Evolutionary conservation across 305 asterid genomes (phyloP).

Genomic region (Fraxinus greggii): DNA sequence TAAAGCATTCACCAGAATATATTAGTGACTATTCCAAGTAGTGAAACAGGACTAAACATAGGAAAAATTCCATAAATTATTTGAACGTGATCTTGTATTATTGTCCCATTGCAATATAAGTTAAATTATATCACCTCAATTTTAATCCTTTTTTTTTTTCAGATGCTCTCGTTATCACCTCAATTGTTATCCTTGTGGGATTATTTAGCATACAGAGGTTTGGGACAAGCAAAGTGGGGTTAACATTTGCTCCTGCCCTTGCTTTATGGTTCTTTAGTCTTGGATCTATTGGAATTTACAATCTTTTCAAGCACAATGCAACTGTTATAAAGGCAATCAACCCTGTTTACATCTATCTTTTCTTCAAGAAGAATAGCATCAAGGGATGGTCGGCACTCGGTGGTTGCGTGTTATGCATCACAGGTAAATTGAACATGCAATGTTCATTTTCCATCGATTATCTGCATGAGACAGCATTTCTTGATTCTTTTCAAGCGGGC

Average conservation of each 20-base stretch:
- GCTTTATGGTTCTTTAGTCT: slow-evolving; percentile 89
- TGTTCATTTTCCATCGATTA: neutral
- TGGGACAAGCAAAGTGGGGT: slow-evolving; percentile 92
- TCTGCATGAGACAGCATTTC: no score
- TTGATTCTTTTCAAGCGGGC: neutral
- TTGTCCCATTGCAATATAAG: neutral
- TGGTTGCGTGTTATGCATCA: slow-evolving; percentile 96
- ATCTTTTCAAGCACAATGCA: slow-evolving; percentile 61
- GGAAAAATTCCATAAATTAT: neutral
- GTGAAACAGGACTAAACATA: neutral
- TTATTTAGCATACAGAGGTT: slow-evolving; percentile 87
- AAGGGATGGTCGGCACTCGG: slow-evolving; percentile 94
- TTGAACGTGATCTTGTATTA: neutral
- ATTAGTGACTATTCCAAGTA: neutral
- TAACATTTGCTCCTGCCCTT: slow-evolving; percentile 90
- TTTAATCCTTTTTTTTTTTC: slow-evolving; percentile 21
- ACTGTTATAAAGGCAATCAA: slow-evolving; percentile 74
- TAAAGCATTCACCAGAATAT: neutral
- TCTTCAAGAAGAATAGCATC: slow-evolving; percentile 68
- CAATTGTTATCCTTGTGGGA: slow-evolving; percentile 69
- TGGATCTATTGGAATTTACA: slow-evolving; percentile 87
- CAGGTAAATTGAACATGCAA: slow-evolving; percentile 46
- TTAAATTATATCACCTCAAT: neutral
- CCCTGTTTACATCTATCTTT: slow-evolving; percentile 76
- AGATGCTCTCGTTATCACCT: slow-evolving; percentile 87